Base-by-base conservation (phyloP, 2,329 filamentous ascomycete genomes). In the Aspergillus pseudoviridinutans region DNA sequence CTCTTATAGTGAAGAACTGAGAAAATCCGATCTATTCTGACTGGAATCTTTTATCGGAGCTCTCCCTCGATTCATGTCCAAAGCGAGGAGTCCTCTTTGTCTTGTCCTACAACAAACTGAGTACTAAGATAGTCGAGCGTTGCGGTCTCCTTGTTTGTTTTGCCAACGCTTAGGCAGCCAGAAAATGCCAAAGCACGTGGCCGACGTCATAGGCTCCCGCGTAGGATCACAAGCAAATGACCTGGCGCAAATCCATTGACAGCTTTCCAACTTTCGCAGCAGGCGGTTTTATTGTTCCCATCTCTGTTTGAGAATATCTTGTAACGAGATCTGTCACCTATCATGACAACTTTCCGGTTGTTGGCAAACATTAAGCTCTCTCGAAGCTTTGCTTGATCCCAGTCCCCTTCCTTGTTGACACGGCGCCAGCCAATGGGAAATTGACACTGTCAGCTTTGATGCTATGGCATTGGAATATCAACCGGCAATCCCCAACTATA, bases 191-290 rank as follows among this genome's bases (percentile, higher is more conserved):
- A 53, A 62, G 65, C 71, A 73, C 69, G 71, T 73, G 70, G 51
- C 49, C 69, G 69, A 73, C 71, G 70, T 73, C 71, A 73, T 73
- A 64, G 64, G 66, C 54, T 63, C 56, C 58, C 53, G 51, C 54
- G 55, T 51, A 35, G 38, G 58, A 50, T 58, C 57, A 53, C 55
- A 49, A 61, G 54, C 41, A 56, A 57, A 14, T 47, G 42, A 46
- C 42, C 42, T 46, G 20, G 17, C 8, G 12, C 42, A 51, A 24
- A 24, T 51, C n/a, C 35, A 32, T 50, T 47, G 22, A 38, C 25
- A n/a, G 22, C 22, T 49, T 53, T 14, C 27, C 55, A 20, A 27
- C 52, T 55, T 46, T 44, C 46, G 27, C 27, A 35, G 27, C 8
- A 38, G 29, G 17, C 42, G 27, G 22, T 9, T 22, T 29, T 25